Evolutionary conservation across 495 filamentous ascomycete genomes (phyloP).

Genomic region (Talaromyces wortmannii): DNA sequence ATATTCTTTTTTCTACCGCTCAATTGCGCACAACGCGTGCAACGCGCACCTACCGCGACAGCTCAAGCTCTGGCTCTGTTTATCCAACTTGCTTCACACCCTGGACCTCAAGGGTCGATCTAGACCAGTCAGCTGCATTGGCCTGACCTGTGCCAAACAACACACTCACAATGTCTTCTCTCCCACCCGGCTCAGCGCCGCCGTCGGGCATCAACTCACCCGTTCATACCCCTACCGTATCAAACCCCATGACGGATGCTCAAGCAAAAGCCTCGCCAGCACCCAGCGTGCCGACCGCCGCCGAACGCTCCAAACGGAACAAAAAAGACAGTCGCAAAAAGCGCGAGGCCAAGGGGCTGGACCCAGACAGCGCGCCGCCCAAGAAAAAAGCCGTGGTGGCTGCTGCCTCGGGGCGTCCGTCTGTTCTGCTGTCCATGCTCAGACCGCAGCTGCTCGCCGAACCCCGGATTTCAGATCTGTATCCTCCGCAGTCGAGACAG

Average conservation of each 20-base stretch:
- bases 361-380: constrained; percentile 26
- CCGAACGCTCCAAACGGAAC: constrained; percentile 34
- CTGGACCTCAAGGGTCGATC: too few relatives aligned
- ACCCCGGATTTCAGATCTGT: constrained; percentile 25
- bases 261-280: constrained; percentile 33
- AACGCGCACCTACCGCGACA: too few relatives aligned
- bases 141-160: too few relatives aligned
- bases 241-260: constrained; percentile 21
- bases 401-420: constrained; percentile 22
- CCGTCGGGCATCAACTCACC: constrained; percentile 40
- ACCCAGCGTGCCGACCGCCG: constrained; percentile 19
- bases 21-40: too few relatives aligned
- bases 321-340: constrained; percentile 58
- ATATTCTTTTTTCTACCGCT: too few relatives aligned
- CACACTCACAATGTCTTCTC: constrained; percentile 29
- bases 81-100: too few relatives aligned
- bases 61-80: too few relatives aligned
- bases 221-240: constrained; percentile 20
- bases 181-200: constrained; percentile 27
- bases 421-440: constrained; percentile 21
- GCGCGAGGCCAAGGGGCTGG: constrained; percentile 61
- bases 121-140: too few relatives aligned
- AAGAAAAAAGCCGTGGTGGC: constrained; percentile 30
- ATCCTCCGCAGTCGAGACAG: constrained; percentile 35
- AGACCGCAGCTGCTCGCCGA: constrained; percentile 29